phyloP scores from a whole-genome alignment of 805 yeast genomes.

The Ogataea polymorpha region DNA sequence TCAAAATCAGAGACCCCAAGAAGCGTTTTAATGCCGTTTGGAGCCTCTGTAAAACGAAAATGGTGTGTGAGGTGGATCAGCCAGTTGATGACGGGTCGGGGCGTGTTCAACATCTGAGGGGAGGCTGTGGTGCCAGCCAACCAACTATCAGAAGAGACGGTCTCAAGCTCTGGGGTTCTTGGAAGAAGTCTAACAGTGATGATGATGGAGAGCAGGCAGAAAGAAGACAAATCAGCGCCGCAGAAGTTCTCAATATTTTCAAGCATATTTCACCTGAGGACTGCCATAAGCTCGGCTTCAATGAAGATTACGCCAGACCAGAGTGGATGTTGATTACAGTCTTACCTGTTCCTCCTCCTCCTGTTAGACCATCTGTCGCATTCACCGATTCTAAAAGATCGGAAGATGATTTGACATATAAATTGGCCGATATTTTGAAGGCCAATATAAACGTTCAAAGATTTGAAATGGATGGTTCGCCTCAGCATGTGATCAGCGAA shows the following conservation, averaged over 20 bases:
- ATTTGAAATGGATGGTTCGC: constrained; percentile 97
- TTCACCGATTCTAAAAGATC: constrained; percentile 98
- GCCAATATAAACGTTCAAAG: constrained; percentile 98
- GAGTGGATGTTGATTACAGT: constrained; percentile 98
- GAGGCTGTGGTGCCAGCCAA: constrained; percentile 97
- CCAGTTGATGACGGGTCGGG: constrained; percentile 54
- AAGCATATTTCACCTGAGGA: constrained; percentile 88
- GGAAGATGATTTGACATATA: constrained; percentile 97
- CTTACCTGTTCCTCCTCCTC: constrained; percentile 99
- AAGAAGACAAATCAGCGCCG: constrained; percentile 80
- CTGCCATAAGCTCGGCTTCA: constrained; percentile 78
- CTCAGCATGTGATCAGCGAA: constrained; percentile 96
- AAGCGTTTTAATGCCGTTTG: constrained; percentile 96
- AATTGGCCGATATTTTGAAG: constrained; percentile 92
- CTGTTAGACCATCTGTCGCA: constrained; percentile 97
- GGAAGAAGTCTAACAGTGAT: constrained; percentile 78
- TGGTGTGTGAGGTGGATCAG: constrained; percentile 92
- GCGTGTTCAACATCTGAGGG: constrained; percentile 51
- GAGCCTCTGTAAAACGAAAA: constrained; percentile 86
- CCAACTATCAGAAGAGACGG: constrained; percentile 97
- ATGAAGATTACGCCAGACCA: constrained; percentile 95
- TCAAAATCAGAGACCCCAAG: constrained; percentile 88
- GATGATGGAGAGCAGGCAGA: constrained; percentile 91
- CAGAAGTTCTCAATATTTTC: constrained; percentile 87
- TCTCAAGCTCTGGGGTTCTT: constrained; percentile 93